Conservation (phyloP, 306 rosid species). For the Quercus engelmannii region DNA sequence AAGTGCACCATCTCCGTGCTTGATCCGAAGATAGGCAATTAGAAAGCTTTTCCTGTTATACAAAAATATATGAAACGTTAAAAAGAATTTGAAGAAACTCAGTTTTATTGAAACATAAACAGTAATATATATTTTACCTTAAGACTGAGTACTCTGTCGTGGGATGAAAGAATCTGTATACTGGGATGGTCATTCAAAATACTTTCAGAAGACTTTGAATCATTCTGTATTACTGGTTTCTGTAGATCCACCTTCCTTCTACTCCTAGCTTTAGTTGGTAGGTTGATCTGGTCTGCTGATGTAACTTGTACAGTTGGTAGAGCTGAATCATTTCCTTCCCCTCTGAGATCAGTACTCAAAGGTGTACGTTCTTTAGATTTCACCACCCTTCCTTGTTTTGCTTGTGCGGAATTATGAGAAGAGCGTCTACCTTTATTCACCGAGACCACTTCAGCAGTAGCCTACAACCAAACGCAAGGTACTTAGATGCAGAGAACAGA, state of each 20-base stretch:
- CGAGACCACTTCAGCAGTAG: conserved; percentile 49
- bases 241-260: conserved; percentile 57
- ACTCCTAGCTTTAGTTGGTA: conserved; percentile 45
- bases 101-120: conserved; percentile 16
- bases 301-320: conserved; percentile 41
- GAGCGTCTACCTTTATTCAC: conserved; percentile 64
- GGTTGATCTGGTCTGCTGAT: conserved; percentile 39
- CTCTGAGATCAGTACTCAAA: conserved; percentile 39
- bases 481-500: conserved; percentile 5
- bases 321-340: conserved; percentile 44
- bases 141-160: conserved; percentile 28
- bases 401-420: conserved; percentile 44
- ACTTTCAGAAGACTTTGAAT: conserved; percentile 34
- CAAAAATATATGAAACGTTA: conserved; percentile 3
- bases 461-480: conserved; percentile 43
- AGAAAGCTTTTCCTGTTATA: conserved; percentile 61
- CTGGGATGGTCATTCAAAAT: conserved; percentile 33
- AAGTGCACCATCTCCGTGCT: conserved; percentile 79
- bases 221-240: conserved; percentile 37
- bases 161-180: conserved; percentile 24
- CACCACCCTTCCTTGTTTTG: conserved; percentile 44
- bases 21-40: conserved; percentile 63
- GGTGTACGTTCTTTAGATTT: conserved; percentile 44
- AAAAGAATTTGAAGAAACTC: conserved; percentile 9
- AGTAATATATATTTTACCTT: conserved; percentile 46